Base-by-base conservation (phyloP, 2,329 filamentous ascomycete genomes). In the Fusarium coicis region DNA sequence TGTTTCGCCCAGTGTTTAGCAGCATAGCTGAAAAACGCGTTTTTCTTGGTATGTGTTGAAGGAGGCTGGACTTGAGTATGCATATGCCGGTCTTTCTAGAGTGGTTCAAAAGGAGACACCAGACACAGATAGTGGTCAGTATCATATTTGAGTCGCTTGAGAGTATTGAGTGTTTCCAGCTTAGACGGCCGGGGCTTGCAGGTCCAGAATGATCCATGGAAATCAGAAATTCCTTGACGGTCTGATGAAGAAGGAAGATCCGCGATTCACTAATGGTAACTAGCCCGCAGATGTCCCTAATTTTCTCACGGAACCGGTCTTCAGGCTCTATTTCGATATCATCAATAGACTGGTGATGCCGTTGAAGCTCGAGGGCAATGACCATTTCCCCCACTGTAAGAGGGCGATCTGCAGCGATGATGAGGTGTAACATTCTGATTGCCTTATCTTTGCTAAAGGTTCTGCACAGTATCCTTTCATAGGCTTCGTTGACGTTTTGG, bases 161-260 rank as follows among this genome's bases (percentile, higher is more conserved):
- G 21, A 32, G 28, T 12, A 49, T 1, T 7, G 46, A 49, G 0
- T 49, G 46, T 10, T 49, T 49, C 46, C 28, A 32, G 46, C 19
- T n/a, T 32, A 12, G 7, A 23, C 46, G n/a, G 3, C 30, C 12
- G 30, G 30, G 10, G 30, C 30, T 32, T 32, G 28, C 0, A 0
- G 28, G 28, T 4, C 11, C 14, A 0, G 28, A 0, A 7, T 32
- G 7, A 2, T 32, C 7, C 5, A 2, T 12, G 0, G 46, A 32
- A 7, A 49, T 49, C 21, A 49, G 10, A 32, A 49, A 49, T 3
- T 49, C 46, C 7, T 49, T 49, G 0, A 32, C 46, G 18, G 46
- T 49, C 7, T 49, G 46, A 2, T 49, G 46, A 1, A 49, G 28
- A 32, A 49, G 46, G 5, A 43, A 43, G 1, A 49, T 18, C n/a